Evolutionary conservation across 495 filamentous ascomycete species (phyloP), one percentile per base, ranked within the genome.

Genomic region (Evernia prunastri): DNA sequence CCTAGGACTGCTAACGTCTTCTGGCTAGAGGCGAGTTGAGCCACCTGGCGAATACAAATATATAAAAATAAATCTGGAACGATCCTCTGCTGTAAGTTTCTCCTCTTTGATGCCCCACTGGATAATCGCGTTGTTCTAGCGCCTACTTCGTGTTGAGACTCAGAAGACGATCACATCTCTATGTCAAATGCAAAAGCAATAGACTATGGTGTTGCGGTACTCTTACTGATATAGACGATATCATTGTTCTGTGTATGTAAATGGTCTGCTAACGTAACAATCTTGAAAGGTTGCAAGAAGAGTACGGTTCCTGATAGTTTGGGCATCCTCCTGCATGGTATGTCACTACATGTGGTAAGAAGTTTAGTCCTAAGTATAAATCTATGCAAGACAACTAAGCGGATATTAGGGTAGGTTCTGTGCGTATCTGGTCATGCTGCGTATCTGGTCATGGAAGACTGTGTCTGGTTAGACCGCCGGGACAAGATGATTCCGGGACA

Each of bases 341-440:
- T 49, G 45, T n/a, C 45, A 10, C 23, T 25, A 12, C 40, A 5
- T n/a, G n/a, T 49, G n/a, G 8, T 25, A 23, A 49, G 1, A 4
- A 25, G 1, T n/a, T 25, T 49, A 25, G 45, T 49, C 4, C 9
- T 11, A 25, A 25, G 45, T 49, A 3, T 49, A 10, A 25, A 25
- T 49, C 23, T 25, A 4, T 49, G 23, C 45, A 49, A 49, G 23
- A 49, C 6, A 0, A 49, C 45, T 43, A 27, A 27, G 20, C 8
- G n/a, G 23, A 49, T 12, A 49, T 49, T 10, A 49, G 45, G 12
- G n/a, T 25, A 12, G 45, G 8, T 49, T 49, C 45, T 25, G 1
- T 49, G 45, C 45, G 45, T 25, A 49, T 49, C 45, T 49, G 45
- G 45, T 49, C 45, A 49, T 25, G 23, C n/a, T 25, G 45, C 45